These are phyloP conservation scores for Candida manassasensis DNA, from an alignment of 805 yeast genomes.

Conservation along the genomic window DNA sequence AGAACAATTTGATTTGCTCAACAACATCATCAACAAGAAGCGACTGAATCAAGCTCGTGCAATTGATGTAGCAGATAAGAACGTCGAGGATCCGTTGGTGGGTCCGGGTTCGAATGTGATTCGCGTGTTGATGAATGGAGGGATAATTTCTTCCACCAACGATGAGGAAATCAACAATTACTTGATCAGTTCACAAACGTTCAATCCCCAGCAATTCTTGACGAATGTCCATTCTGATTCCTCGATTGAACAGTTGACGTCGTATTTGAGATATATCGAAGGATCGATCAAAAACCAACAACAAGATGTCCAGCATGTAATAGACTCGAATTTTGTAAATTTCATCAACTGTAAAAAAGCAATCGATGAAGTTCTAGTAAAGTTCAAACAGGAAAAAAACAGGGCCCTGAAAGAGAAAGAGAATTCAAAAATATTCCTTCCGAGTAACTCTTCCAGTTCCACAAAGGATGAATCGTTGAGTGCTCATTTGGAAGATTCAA, in stretches of 20 bases:
- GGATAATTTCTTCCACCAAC: conserved; percentile 19
- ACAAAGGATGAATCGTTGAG: conserved; percentile 22
- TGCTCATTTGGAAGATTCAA: conserved; percentile 34
- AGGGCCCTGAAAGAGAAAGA: conserved; percentile 32
- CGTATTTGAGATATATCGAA: conserved; percentile 28
- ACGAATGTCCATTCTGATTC: conserved; percentile 35
- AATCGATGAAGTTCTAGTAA: conserved; percentile 34
- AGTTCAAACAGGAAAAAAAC: conserved; percentile 31
- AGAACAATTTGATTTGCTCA: conserved; percentile 29
- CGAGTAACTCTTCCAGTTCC: conserved; percentile 16
- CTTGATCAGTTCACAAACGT: conserved; percentile 32
- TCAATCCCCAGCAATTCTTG: conserved; percentile 32
- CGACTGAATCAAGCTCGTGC: conserved; percentile 3
- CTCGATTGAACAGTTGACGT: conserved; percentile 29
- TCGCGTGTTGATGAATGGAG: conserved; percentile 18
- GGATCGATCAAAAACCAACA: conserved; percentile 31
- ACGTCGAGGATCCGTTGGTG: conserved; percentile 30
- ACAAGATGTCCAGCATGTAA: conserved; percentile 29
- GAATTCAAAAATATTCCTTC: conserved; percentile 33
- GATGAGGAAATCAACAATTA: conserved; percentile 30
- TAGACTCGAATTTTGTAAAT: conserved; percentile 31
- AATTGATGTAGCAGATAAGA: conserved; percentile 12
- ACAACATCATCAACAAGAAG: conserved; percentile 16
- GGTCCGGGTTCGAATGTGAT: conserved; percentile 28
- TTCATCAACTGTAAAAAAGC: conserved; percentile 34